Evolutionary conservation across 2,329 filamentous ascomycete species (phyloP).

Genomic region (Trichoderma sp.): DNA sequence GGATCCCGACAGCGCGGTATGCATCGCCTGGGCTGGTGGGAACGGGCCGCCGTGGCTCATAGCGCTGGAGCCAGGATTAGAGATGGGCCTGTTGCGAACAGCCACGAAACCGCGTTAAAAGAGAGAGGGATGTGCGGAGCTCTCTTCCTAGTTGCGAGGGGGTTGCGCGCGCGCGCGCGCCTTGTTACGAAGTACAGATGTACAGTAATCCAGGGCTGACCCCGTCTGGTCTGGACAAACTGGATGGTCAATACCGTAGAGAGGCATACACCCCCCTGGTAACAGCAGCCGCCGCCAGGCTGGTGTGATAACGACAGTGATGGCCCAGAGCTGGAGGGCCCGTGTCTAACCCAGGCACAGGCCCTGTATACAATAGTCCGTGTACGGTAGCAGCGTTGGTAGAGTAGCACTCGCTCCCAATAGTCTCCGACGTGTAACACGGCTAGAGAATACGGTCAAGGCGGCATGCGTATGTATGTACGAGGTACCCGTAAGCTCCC

Average conservation of each 20-base stretch:
- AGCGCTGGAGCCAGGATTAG: neutral
- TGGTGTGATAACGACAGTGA: neutral
- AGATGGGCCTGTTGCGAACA: slow-evolving; percentile 11
- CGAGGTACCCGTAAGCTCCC: neutral
- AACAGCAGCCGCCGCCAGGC: neutral
- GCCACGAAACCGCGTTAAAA: slow-evolving; percentile 15
- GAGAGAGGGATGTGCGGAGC: slow-evolving; percentile 11
- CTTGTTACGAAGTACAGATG: neutral
- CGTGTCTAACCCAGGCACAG: neutral
- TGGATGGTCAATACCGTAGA: neutral
- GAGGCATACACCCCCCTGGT: neutral
- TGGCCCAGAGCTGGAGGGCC: neutral
- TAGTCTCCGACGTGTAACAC: slow-evolving; percentile 13
- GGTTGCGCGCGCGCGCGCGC: neutral
- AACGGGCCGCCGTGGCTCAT: slow-evolving; percentile 17
- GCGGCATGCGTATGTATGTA: neutral
- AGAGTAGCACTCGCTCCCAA: slow-evolving; percentile 12
- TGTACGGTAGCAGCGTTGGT: neutral
- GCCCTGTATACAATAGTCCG: neutral
- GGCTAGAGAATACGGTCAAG: neutral
- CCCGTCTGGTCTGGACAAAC: neutral
- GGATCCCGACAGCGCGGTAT: slow-evolving; percentile 16
- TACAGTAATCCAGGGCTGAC: slow-evolving; percentile 4
- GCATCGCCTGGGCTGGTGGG: slow-evolving; percentile 19
- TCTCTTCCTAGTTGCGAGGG: neutral